Evolutionary conservation across 202 grass and related monocot species (phyloP), one percentile per base, ranked within the genome.

Genomic region (Alloteropsis angusta): DNA sequence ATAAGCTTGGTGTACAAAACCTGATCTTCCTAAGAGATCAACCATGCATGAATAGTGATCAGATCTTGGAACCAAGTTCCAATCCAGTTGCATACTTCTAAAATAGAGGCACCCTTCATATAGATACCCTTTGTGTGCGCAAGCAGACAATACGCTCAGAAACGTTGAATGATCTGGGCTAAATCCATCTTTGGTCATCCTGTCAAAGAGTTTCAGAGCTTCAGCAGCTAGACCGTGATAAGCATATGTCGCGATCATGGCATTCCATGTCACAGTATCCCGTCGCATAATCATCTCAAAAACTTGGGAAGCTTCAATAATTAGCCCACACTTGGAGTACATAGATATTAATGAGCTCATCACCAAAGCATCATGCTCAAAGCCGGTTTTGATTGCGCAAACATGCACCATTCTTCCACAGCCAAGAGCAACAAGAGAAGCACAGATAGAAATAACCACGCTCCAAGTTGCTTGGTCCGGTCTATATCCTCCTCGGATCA

Each of bases 21-120:
- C 91, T 41, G 80, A 81, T 75, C 91, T 86, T 68, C 91, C 88
- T 55, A 93, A 76, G 68, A 93, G 85, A 76, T 93, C 91, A 62
- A 93, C 91, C 88, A 93, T 82, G 84, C 91, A 93, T 2, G 88
- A 93, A 61, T 93, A 88, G 81, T 93, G 91, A 75, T 93, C 88
- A 28, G 88, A 70, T 86, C 81, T 90, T 16, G 88, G 91, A 78
- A 75, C 41, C 80, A 93, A 84, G 14, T 82, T 86, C 88, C 85
- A 93, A 71, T 93, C 80, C 54, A 82, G 58, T 59, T 84, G 83
- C 91, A 93, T 93, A 62, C 71, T 82, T 76, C 45, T 77, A 68
- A 93, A 90, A 84, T 93, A 84, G 59, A 19, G 54, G 42, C 83
- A 90, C 47, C 88, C 91, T 86, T 93, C 83, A 44, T 90, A 76